Conservation (phyloP, 2,329 filamentous ascomycete genomes). For the Phialophora macrospora region DNA sequence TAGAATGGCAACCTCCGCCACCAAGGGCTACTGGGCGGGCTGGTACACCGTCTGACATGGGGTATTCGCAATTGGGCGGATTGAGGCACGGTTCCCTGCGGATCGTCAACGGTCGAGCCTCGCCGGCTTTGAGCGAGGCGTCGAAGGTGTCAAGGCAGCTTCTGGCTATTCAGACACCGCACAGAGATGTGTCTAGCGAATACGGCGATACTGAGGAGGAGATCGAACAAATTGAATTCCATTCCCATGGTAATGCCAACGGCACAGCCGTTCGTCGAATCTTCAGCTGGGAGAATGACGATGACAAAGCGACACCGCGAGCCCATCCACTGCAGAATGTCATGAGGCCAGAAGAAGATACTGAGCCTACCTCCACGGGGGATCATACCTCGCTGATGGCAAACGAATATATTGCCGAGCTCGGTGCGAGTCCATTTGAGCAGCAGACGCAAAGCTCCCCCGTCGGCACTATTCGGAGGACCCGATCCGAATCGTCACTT, state of each 20-base stretch:
- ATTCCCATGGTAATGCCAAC: not conserved
- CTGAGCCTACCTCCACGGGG: not conserved
- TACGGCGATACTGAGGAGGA: slow-evolving; percentile 37
- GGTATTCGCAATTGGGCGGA: slow-evolving; percentile 36
- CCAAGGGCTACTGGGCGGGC: slow-evolving; percentile 32
- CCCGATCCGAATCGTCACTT: slow-evolving; percentile 27
- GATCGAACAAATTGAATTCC: not conserved
- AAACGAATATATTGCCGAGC: slow-evolving; percentile 38
- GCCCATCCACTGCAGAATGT: slow-evolving; percentile 17
- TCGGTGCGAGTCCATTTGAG: slow-evolving; percentile 34
- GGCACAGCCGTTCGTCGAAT: slow-evolving; percentile 5
- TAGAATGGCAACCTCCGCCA: slow-evolving; percentile 30
- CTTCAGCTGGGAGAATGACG: slow-evolving; percentile 29
- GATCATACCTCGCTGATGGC: slow-evolving; percentile 34
- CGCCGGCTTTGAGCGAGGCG: slow-evolving; percentile 38
- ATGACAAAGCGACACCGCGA: slow-evolving; percentile 7
- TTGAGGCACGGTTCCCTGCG: slow-evolving; percentile 36
- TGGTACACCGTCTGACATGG: slow-evolving; percentile 36
- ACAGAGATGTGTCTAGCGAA: slow-evolving; percentile 36
- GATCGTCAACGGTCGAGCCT: slow-evolving; percentile 39
- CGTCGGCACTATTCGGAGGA: slow-evolving; percentile 21
- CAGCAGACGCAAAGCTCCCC: slow-evolving; percentile 14
- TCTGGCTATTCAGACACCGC: slow-evolving; percentile 15
- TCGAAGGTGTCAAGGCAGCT: slow-evolving; percentile 35
- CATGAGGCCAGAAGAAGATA: slow-evolving; percentile 7